Evolutionary conservation across 805 yeast genomes (phyloP).

Genomic region (Torulaspora delbrueckii): DNA sequence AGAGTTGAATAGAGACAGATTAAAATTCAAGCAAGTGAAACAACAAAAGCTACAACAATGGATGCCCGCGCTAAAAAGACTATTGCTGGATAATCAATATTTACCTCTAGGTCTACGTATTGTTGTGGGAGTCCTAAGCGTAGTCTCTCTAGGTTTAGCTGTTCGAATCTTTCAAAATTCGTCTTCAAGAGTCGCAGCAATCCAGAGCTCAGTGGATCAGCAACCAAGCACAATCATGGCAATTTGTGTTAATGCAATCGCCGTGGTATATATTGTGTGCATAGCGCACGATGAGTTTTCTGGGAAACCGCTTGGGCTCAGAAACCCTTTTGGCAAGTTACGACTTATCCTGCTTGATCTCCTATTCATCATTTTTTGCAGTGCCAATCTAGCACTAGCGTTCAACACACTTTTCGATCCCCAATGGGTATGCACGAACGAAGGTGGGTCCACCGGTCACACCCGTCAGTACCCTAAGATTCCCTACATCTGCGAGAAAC

Average conservation of each 20-base stretch:
- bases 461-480: slow-evolving; percentile 33
- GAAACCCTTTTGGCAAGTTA: slow-evolving; percentile 81
- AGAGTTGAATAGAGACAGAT: slow-evolving; percentile 27
- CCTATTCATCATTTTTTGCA: slow-evolving; percentile 78
- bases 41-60: slow-evolving; percentile 58
- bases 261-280: slow-evolving; percentile 69
- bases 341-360: slow-evolving; percentile 76
- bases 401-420: slow-evolving; percentile 77
- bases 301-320: slow-evolving; percentile 85
- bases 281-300: slow-evolving; percentile 88
- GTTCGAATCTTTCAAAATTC: slow-evolving; percentile 47
- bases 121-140: slow-evolving; percentile 52
- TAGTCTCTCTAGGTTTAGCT: slow-evolving; percentile 70
- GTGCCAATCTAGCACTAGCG: slow-evolving; percentile 82
- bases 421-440: slow-evolving; percentile 67
- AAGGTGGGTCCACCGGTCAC: slow-evolving; percentile 13
- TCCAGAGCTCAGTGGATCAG: slow-evolving; percentile 45
- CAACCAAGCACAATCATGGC: slow-evolving; percentile 94
- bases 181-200: slow-evolving; percentile 13
- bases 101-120: slow-evolving; percentile 73
- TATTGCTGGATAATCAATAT: slow-evolving; percentile 70
- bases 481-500: slow-evolving; percentile 65
- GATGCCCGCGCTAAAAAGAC: slow-evolving; percentile 54
- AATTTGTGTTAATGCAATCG: slow-evolving; percentile 73
- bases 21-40: slow-evolving; percentile 31